phyloP scores from a whole-genome alignment of 116 monocot genomes.

The Zostera marina region DNA sequence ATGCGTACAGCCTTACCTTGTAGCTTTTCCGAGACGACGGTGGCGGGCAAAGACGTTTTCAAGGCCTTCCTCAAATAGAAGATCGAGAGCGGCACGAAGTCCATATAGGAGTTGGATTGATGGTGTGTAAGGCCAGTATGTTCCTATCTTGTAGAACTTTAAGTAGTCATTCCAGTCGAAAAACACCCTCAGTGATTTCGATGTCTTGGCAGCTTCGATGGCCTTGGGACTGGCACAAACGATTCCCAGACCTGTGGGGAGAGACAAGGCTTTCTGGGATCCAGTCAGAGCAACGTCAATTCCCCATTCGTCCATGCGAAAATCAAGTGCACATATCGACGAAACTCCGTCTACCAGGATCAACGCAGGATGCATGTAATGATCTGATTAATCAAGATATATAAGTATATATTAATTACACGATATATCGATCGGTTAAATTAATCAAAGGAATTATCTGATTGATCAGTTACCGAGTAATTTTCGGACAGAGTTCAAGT shows the following conservation, averaged over 20 bases:
- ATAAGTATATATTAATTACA: too few species aligned
- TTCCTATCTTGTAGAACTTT: slow-evolving; percentile 78
- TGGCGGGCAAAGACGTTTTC: slow-evolving; percentile 84
- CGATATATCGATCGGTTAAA: too few species aligned
- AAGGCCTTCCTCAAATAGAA: slow-evolving; percentile 89
- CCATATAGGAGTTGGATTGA: slow-evolving; percentile 94
- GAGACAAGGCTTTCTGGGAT: slow-evolving; percentile 84
- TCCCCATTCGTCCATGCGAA: slow-evolving; percentile 98
- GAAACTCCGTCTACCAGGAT: slow-evolving; percentile 86
- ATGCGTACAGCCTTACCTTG: slow-evolving; percentile 40
- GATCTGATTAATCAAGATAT: slow-evolving; percentile 29
- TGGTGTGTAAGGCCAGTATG: slow-evolving; percentile 96
- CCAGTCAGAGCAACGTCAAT: slow-evolving; percentile 80
- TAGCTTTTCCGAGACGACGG: slow-evolving; percentile 62
- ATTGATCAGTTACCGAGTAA: slow-evolving; percentile 42
- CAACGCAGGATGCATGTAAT: slow-evolving; percentile 62
- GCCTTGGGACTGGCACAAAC: slow-evolving; percentile 94
- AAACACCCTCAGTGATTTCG: slow-evolving; percentile 79
- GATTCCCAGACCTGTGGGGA: slow-evolving; percentile 85
- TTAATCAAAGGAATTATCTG: too few species aligned
- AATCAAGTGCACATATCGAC: slow-evolving; percentile 84
- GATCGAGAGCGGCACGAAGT: slow-evolving; percentile 67
- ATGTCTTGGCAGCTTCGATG: slow-evolving; percentile 68
- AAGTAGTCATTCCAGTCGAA: slow-evolving; percentile 95
- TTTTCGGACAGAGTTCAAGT: slow-evolving; percentile 54